Evolutionary conservation across 2,329 filamentous ascomycete species (phyloP), one percentile per base, ranked within the genome.

Genomic region (Hypoxylon sp.): DNA sequence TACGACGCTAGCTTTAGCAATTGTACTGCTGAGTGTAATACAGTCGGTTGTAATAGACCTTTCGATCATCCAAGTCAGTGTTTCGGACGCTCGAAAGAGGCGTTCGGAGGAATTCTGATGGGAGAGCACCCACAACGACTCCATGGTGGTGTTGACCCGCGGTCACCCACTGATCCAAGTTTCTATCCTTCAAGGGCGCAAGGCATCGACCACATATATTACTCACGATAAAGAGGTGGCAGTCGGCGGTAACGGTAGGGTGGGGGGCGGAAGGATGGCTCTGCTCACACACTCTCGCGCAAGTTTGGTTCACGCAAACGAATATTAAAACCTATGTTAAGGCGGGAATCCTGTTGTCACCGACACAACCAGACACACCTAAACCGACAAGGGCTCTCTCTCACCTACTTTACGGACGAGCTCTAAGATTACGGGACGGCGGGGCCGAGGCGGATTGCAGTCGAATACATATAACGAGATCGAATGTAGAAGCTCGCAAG

Each of bases 41-140:
- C 81, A 84, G 64, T 78, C 78, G 54, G 78, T 78, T 47, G 76
- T 78, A 42, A 82, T 80, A 56, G 79, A 77, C 72, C 80, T 82
- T 73, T 72, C 42, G 37, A 71, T 69, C 72, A 73, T 66, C 62
- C 65, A 72, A 59, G 71, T 77, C 61, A 75, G 73, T 68, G 69
- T 74, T 56, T 68, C 68, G 46, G 68, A 74, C 55, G 70, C 67
- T 63, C 62, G 68, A 68, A 68, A 74, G 57, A 61, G 62, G 32
- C 59, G 59, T 13, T 64, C 68, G 11, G 68, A 52, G 47, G 62
- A 63, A 57, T 52, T 56, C 60, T 62, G 61, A 62, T 65, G 59
- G 47, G 64, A 67, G 62, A 63, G 52, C 62, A 75, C 74, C 69
- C 73, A 76, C 74, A 62, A 58, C 44, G 73, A 72, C 51, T 74